phyloP scores from a whole-genome alignment of 1,139 yeast species.

The Suhomyces maxii region DNA sequence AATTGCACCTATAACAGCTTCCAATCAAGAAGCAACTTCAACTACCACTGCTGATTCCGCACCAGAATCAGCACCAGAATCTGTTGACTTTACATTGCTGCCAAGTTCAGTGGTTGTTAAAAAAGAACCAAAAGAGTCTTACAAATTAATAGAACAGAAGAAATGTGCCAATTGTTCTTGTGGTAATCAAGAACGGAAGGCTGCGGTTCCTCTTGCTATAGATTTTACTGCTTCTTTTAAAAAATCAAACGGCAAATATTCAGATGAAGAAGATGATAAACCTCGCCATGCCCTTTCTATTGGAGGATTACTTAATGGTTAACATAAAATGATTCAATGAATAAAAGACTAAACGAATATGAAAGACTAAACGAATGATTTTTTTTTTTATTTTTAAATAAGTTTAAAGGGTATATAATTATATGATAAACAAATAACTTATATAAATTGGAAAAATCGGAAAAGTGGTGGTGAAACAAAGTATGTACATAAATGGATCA shows the following conservation, averaged over 20 bases:
- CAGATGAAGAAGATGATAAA: constrained; percentile 12
- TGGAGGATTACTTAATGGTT: constrained; percentile 37
- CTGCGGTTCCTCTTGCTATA: constrained; percentile 25
- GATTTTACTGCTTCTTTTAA: constrained; percentile 31
- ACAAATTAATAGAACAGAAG: neutral
- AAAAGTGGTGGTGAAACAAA: no score
- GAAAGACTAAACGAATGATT: no score
- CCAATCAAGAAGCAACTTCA: neutral
- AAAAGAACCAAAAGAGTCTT: neutral
- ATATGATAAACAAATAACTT: no score
- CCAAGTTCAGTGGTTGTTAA: neutral
- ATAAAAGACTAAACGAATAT: no score
- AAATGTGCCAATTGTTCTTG: constrained; percentile 2
- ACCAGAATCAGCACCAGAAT: neutral
- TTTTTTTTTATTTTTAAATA: no score
- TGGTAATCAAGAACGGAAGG: neutral
- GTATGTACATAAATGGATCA: no score
- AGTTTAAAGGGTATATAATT: no score
- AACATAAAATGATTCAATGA: neutral
- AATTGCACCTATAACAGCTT: neutral
- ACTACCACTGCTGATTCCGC: constrained; percentile 4
- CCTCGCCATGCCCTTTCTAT: constrained; percentile 28
- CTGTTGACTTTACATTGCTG: neutral
- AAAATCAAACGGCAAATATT: constrained; percentile 2
- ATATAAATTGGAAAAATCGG: no score